A percentile compares a stretch with the other conserved stretches of the same genome.
These are phyloP conservation scores for Penicillium paradoxum DNA, from an alignment of 495 filamentous ascomycete species.

Conservation along the genomic window DNA sequence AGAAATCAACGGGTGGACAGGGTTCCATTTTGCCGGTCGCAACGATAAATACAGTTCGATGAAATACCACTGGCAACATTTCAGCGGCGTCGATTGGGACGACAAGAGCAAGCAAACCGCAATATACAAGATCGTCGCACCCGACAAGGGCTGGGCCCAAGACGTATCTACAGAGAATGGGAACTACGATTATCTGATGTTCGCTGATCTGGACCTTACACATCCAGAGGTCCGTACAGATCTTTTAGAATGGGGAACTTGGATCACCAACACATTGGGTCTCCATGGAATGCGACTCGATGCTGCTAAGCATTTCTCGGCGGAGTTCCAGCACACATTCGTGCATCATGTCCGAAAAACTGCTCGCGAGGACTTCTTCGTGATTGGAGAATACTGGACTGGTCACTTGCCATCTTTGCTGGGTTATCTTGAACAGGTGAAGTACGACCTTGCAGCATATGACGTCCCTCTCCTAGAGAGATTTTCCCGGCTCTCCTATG, in stretches of 20 bases:
- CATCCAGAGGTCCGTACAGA: constrained; percentile 62
- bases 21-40: constrained; percentile 61
- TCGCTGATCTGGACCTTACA: constrained; percentile 60
- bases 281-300: constrained; percentile 69
- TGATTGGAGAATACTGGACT: constrained; percentile 73
- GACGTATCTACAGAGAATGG: constrained; percentile 64
- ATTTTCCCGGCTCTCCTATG: constrained; percentile 52
- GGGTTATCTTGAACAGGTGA: constrained; percentile 55
- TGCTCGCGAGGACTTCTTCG: constrained; percentile 52
- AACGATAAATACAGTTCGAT: constrained; percentile 52
- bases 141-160: constrained; percentile 59
- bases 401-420: constrained; percentile 51
- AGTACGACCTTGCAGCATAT: constrained; percentile 56
- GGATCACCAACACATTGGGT: constrained; percentile 55
- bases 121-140: constrained; percentile 64
- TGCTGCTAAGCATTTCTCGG: constrained; percentile 67
- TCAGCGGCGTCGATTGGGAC: constrained; percentile 67
- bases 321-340: constrained; percentile 58
- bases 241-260: constrained; percentile 61
- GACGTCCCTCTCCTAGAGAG: constrained; percentile 65
- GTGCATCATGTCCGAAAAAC: constrained; percentile 47
- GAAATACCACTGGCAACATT: constrained; percentile 68
- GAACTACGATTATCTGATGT: constrained; percentile 71
- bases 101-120: constrained; percentile 50
- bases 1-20: constrained; percentile 64